These are phyloP conservation scores for Dioscorea cayenensis DNA, from an alignment of 116 monocot genomes.

Conservation along the genomic window DNA sequence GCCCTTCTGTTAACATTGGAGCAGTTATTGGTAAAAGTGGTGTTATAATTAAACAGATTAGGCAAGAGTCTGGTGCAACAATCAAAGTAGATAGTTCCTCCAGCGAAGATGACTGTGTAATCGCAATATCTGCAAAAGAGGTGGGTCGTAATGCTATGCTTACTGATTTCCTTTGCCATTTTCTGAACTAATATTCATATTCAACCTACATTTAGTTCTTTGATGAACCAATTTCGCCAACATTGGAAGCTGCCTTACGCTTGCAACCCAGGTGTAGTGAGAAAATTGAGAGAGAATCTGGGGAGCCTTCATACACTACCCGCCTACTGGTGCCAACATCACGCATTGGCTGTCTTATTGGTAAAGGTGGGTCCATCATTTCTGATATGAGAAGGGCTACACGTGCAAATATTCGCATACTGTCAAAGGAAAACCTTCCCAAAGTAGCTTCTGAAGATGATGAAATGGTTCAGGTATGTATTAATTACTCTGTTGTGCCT, in stretches of 20 bases:
- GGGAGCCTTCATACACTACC: constrained; percentile 69
- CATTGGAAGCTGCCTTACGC: constrained; percentile 87
- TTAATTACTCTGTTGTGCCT: too few relatives aligned
- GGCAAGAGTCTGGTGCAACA: constrained; percentile 89
- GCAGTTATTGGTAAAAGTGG: constrained; percentile 98
- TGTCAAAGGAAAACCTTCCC: constrained; percentile 85
- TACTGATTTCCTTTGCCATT: not conserved
- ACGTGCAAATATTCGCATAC: constrained; percentile 81
- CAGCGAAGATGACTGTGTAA: constrained; percentile 89
- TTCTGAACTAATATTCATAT: not conserved
- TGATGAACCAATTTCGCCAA: constrained; percentile 81
- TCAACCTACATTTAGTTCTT: constrained; percentile 34
- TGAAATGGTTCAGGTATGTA: constrained; percentile 94
- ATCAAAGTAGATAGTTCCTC: constrained; percentile 88
- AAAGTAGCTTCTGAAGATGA: constrained; percentile 91
- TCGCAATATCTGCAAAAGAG: constrained; percentile 83
- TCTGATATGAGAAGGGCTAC: constrained; percentile 88
- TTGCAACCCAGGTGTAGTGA: constrained; percentile 94
- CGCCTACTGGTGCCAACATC: constrained; percentile 85
- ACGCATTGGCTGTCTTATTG: constrained; percentile 95
- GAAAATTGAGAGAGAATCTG: constrained; percentile 70
- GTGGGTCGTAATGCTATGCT: constrained; percentile 8
- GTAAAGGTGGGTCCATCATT: constrained; percentile 91
- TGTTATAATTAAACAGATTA: constrained; percentile 82
- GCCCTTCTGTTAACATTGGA: constrained; percentile 71